Conservation (phyloP, 176 grass and related monocot genomes). For the Zoysia pacifica region DNA sequence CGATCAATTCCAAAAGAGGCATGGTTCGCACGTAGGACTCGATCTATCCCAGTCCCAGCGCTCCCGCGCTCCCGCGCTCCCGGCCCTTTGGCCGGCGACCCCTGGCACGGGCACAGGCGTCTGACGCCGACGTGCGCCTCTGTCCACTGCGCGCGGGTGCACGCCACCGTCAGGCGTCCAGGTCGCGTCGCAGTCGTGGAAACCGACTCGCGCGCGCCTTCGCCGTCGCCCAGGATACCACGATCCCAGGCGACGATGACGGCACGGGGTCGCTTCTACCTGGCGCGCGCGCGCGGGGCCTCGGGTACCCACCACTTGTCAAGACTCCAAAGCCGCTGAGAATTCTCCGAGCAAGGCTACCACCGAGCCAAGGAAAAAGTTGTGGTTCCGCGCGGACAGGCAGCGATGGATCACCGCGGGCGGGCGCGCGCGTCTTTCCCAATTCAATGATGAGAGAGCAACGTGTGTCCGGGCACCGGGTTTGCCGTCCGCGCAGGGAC, state of each 20-base stretch:
- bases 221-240: slow-evolving; percentile 44
- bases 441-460: background rate
- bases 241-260: slow-evolving; percentile 35
- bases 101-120: background rate
- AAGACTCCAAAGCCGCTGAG: background rate
- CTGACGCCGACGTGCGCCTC: slow-evolving; percentile 31
- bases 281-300: background rate
- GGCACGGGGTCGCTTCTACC: slow-evolving; percentile 20
- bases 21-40: slow-evolving; percentile 30
- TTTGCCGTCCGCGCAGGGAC: background rate
- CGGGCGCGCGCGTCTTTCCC: background rate
- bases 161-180: slow-evolving; percentile 37
- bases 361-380: no score
- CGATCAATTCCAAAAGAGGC: slow-evolving; percentile 32
- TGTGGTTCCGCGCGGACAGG: no score
- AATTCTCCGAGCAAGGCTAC: background rate
- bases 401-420: background rate
- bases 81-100: background rate
- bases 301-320: slow-evolving; percentile 7
- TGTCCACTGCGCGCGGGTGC: slow-evolving; percentile 22
- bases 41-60: background rate
- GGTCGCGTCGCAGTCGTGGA: slow-evolving; percentile 39
- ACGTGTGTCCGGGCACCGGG: background rate
- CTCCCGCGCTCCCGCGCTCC: background rate
- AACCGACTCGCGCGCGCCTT: slow-evolving; percentile 22